phyloP scores from a whole-genome alignment of 441 rosid species.

The Pelargonium australe region DNA sequence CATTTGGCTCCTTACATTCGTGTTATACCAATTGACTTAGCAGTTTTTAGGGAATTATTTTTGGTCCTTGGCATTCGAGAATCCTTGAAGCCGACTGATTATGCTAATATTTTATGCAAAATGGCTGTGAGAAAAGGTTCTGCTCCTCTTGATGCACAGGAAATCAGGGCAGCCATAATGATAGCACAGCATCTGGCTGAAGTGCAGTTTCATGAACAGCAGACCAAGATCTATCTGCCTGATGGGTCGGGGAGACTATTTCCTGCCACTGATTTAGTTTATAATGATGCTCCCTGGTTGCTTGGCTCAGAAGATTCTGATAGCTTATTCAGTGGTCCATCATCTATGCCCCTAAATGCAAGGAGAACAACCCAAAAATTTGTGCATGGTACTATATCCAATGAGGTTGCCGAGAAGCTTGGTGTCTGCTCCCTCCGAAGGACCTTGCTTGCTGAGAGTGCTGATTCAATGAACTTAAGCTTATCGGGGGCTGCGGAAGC shows the following conservation, averaged over 20 bases:
- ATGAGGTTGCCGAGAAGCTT: constrained; percentile 95
- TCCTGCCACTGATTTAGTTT: constrained; percentile 77
- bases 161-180: constrained; percentile 78
- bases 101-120: constrained; percentile 73
- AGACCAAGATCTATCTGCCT: constrained; percentile 70
- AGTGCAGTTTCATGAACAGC: constrained; percentile 54
- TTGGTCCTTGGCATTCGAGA: constrained; percentile 88
- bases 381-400: constrained; percentile 89
- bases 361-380: constrained; percentile 71
- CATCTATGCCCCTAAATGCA: constrained; percentile 53
- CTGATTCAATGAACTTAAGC: constrained; percentile 96
- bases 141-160: constrained; percentile 63
- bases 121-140: constrained; percentile 75
- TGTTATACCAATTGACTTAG: constrained; percentile 85
- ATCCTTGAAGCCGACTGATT: constrained; percentile 74
- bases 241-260: constrained; percentile 77
- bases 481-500: constrained; percentile 98
- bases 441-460: constrained; percentile 94
- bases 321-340: constrained; percentile 49
- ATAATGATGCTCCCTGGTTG: constrained; percentile 98
- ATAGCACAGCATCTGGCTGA: constrained; percentile 94
- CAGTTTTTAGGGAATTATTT: constrained; percentile 79
- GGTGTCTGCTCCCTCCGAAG: constrained; percentile 97
- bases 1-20: constrained; percentile 95
- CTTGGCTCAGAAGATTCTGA: constrained; percentile 60